Base-by-base conservation (phyloP, 2,329 filamentous ascomycete species). In the Pezicula rhizophila region DNA sequence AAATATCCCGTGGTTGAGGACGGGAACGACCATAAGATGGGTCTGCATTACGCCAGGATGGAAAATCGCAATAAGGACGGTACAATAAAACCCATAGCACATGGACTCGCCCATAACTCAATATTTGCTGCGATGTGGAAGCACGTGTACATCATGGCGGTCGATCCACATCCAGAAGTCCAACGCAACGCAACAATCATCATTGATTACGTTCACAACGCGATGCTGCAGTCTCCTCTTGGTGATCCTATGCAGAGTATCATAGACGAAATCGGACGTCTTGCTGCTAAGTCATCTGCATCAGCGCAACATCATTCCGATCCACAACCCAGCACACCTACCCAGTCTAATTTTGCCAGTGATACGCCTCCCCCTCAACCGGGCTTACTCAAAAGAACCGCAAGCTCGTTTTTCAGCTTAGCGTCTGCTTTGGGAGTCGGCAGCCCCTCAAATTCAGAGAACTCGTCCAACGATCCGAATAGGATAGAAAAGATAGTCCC, bases 41-140 rank as follows among this genome's bases (percentile, higher is more conserved):
- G 80, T 1, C 63, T 84, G 46, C 81, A 84, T 59, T 84, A 83
- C 58, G 74, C 76, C 39, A 70, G 78, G 18, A 72, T 70, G 2
- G 76, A 77, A 33, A 74, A 79, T 53, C 74, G 78, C 47, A 76
- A 79, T 59, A 62, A 68, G 12, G 78, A 84, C 53, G 80, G 79
- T 3, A 75, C 71, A 5, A 78, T 82, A 64, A 80, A 79, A 61
- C 69, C 73, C 23, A 63, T 71, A 2, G 73, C 77, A 2, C 76
- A 80, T 40, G 78, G 80, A 1, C 68, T 88, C 10, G 89, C 91
- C 11, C 84, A 88, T 55, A 93, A 95, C 62, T 96, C 90, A 0
- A 87, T 96, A 15, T 96, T 95, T 65, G 86, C 91, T 26, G 87
- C 91, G 1, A 86, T 95, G 53, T 99, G 93, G 93, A 93, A 95